Conservation (phyloP, 2,329 filamentous ascomycete genomes). For the Teratosphaeria nubilosa region DNA sequence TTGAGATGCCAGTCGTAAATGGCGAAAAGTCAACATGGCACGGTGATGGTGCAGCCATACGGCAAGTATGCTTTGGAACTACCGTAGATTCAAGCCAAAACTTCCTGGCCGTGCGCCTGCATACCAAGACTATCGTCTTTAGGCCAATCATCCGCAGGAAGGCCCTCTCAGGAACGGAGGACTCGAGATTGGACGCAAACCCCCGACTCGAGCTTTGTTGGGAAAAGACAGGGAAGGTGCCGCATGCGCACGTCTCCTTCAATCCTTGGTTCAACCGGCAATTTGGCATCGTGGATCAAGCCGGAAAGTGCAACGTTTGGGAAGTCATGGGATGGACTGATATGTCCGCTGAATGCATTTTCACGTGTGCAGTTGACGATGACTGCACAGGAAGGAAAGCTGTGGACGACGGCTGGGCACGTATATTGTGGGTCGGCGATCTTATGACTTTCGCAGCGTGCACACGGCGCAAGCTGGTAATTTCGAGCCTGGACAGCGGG, state of each 20-base stretch:
- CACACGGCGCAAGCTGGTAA: constrained; percentile 32
- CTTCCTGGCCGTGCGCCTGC: constrained; percentile 43
- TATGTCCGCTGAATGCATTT: constrained; percentile 5
- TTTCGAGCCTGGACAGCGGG: constrained; percentile 25
- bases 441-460: constrained; percentile 43
- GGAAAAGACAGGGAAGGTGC: constrained; percentile 42
- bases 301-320: constrained; percentile 60
- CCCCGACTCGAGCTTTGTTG: constrained; percentile 45
- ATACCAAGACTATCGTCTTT: constrained; percentile 38
- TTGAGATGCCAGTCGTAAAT: constrained; percentile 39
- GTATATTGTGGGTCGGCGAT: constrained; percentile 39
- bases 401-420: constrained; percentile 40
- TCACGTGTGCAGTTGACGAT: neutral
- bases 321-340: constrained; percentile 33
- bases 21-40: constrained; percentile 47
- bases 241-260: constrained; percentile 56
- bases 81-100: constrained; percentile 29
- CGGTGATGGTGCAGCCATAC: constrained; percentile 43
- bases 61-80: constrained; percentile 44
- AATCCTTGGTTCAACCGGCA: constrained; percentile 52
- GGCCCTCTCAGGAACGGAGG: constrained; percentile 8
- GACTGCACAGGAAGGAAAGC: constrained; percentile 3
- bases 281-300: constrained; percentile 55
- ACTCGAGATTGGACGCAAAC: constrained; percentile 48
- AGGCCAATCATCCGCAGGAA: constrained; percentile 27